These are phyloP conservation scores for Strigomonas galati DNA, from an alignment of 208 protist species.

Conservation along the genomic window DNA sequence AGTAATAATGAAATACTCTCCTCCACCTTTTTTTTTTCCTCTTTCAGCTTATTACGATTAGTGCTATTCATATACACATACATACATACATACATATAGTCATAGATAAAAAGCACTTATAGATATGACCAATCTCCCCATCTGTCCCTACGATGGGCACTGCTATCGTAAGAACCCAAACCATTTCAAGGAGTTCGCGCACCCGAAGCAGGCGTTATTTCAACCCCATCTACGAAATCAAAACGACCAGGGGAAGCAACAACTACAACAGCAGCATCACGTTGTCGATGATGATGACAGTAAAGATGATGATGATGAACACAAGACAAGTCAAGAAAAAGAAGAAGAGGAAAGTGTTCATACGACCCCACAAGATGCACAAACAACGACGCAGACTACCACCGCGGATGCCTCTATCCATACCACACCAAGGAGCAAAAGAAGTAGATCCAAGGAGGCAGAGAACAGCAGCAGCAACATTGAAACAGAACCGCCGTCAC, in stretches of 20 bases:
- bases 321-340: not conserved
- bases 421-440: not conserved
- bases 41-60: not conserved
- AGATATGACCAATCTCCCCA: conserved; percentile 6
- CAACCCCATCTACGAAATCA: not conserved
- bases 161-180: conserved; percentile 42
- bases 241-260: not conserved
- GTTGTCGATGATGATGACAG: not conserved
- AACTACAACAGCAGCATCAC: conserved; percentile 3
- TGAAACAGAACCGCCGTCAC: conserved; percentile 5
- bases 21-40: conserved; percentile 11
- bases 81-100: not conserved
- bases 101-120: not conserved
- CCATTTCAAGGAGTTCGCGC: conserved; percentile 26
- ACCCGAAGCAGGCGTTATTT: conserved; percentile 21
- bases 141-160: conserved; percentile 32
- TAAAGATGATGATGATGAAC: not conserved
- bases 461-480: not conserved
- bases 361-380: not conserved
- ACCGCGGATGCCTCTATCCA: no score
- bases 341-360: conserved; percentile 2
- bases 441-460: not conserved
- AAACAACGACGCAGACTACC: no score
- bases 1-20: not conserved
- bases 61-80: no score